Evolutionary conservation across 2,329 filamentous ascomycete species (phyloP), one percentile per base, ranked within the genome.

Genomic region (Colletotrichum eremochloae): DNA sequence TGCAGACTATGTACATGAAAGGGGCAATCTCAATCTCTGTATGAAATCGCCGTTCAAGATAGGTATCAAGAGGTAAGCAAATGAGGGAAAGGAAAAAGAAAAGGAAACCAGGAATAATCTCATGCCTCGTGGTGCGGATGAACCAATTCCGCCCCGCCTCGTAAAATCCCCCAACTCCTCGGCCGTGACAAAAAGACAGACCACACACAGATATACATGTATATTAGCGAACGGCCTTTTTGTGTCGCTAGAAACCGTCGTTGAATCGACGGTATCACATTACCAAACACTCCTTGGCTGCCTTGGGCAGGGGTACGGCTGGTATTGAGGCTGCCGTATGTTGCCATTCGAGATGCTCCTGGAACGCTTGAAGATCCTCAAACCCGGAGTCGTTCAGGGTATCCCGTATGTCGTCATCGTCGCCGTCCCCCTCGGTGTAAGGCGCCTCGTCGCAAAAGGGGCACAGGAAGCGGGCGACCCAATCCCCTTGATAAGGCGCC

Each of bases 301-400:
- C 74, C 42, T 78, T 75, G 2, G 81, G 79, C 46, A 82, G 60
- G 42, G 79, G 73, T 14, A 78, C 68, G 14, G 78, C 79, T 52
- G 81, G 79, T 69, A 84, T 75, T 46, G 81, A 79, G 12, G 82
- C 76, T 1, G 82, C 80, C 8, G 83, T 84, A 74, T 90, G 89
- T 73, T 85, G 82, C 89, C 89, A 90, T 75, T 86, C 86, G 38
- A 91, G 81, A 74, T 91, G 89, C 71, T 86, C 85, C 77, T 86
- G 85, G 48, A 90, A 85, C 20, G 82, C 81, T 20, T 78, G 80
- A 56, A 91, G 77, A 74, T 84, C 83, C 55, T 84, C 83, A 75
- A 89, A 88, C 5, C 84, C 85, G 44, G 75, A 76, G 66, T 87
- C 86, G 66, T 87, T 83, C 74, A 84, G 83, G 20, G 86, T 86